Evolutionary conservation across 2,329 filamentous ascomycete genomes (phyloP), one percentile per base, ranked within the genome.

Genomic region (Hawksworthiomyces lignivorus): DNA sequence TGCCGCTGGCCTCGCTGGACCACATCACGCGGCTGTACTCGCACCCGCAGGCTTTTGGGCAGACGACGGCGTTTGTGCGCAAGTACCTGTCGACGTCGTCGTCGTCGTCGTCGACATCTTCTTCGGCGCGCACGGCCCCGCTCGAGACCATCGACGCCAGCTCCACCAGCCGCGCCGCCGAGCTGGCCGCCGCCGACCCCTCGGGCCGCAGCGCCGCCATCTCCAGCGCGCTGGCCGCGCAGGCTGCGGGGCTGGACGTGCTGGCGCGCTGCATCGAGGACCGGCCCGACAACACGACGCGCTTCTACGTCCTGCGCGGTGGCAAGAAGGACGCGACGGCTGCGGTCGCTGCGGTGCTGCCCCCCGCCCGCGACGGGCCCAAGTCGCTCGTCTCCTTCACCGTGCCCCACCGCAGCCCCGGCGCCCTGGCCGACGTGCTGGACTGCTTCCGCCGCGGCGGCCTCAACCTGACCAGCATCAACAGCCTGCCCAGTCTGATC

Each of bases 381-480:
- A 94, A 95, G 62, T 82, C 82, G 0, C 72, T 96, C 22, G 70
- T 95, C 27, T 82, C 82, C 1, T 96, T 97, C 62, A 90, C 83
- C 2, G 77, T 96, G 39, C 74, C 84, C 50, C 87, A 95, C 59
- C 68, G 73, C 11, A 67, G 74, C 21, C 84, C 88, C 0, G 92
- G 90, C n/a, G 84, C 88, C 10, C 67, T 97, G 48, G 88, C 88
- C 4, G 77, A 86, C 52, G 84, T 82, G 22, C 68, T 97, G 45
- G 74, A 81, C 38, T 85, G 87, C 43, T 97, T 97, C 64, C 80
- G 80, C 49, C 68, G 67, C 7, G 72, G 77, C 51, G 72, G 73
- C 5, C 70, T 96, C 44, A 94, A 96, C 58, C 66, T 97, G 51
- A 96, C 89, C 22, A 90, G 83, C 59, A 94, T 97, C 61, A 89